Conservation (phyloP, 2,329 filamentous ascomycete genomes). For the Annulohypoxylon truncatum region DNA sequence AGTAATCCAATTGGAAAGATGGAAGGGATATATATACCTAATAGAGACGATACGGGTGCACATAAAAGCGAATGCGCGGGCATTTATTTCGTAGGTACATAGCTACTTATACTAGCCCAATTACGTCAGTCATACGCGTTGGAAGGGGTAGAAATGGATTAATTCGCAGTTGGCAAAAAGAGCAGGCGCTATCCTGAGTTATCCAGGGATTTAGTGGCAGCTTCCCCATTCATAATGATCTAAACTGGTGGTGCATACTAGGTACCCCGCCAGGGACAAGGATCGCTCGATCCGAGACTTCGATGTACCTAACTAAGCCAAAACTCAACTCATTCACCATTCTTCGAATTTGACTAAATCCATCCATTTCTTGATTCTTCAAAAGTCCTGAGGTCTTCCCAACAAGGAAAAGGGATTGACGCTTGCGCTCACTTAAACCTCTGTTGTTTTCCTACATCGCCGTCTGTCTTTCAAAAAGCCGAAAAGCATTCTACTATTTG, state of each 20-base stretch:
- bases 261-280: slow-evolving; percentile 25
- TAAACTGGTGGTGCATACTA: slow-evolving; percentile 2
- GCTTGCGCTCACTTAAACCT: slow-evolving; percentile 24
- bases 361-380: slow-evolving; percentile 3
- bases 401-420: slow-evolving; percentile 25
- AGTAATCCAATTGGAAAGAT: slow-evolving; percentile 3
- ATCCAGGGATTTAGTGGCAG: slow-evolving; percentile 6
- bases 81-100: background rate
- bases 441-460: slow-evolving; percentile 13
- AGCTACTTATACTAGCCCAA: slow-evolving; percentile 13
- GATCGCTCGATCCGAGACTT: slow-evolving; percentile 15
- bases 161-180: background rate
- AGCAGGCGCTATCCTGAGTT: background rate
- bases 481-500: slow-evolving; percentile 11
- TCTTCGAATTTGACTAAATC: background rate
- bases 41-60: background rate
- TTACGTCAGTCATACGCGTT: slow-evolving; percentile 27
- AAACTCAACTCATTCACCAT: background rate
- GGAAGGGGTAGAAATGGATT: background rate
- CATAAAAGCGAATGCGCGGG: background rate
- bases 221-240: slow-evolving; percentile 10
- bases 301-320: background rate
- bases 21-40: background rate
- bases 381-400: background rate
- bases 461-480: slow-evolving; percentile 1